Conservation (phyloP, 2,329 filamentous ascomycete species). For the Penicillium sp. region DNA sequence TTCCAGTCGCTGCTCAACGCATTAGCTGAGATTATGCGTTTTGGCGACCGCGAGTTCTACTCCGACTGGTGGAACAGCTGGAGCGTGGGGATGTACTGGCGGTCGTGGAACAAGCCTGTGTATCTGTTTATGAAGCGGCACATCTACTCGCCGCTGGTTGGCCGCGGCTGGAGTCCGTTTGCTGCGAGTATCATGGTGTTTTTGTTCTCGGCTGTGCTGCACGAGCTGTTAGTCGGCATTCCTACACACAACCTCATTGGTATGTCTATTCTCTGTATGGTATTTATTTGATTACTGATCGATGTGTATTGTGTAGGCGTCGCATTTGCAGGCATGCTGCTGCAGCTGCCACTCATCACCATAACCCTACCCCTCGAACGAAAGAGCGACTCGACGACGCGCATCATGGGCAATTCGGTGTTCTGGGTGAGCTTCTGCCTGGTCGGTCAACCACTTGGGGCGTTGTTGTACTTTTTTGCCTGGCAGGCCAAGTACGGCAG, state of each 20-base stretch:
- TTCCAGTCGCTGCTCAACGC: constrained; percentile 94
- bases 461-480: constrained; percentile 91
- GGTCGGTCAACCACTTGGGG: constrained; percentile 89
- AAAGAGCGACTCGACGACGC: constrained; percentile 69
- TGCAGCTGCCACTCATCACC: constrained; percentile 83
- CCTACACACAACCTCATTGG: constrained; percentile 92
- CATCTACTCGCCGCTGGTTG: constrained; percentile 82
- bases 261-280: constrained; percentile 37
- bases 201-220: constrained; percentile 78
- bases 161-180: constrained; percentile 70
- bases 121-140: constrained; percentile 96
- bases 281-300: neutral
- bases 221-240: constrained; percentile 88
- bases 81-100: constrained; percentile 84
- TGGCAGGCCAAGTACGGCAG: constrained; percentile 98
- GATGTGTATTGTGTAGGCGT: constrained; percentile 56
- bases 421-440: constrained; percentile 98
- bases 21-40: constrained; percentile 81
- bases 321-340: constrained; percentile 89
- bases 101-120: constrained; percentile 96
- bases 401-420: constrained; percentile 81
- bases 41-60: constrained; percentile 93
- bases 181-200: constrained; percentile 79
- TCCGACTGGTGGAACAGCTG: constrained; percentile 97
- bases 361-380: constrained; percentile 76